Evolutionary conservation across 768 basidiomycete species (phyloP).

Genomic region (Trametes punicea): DNA sequence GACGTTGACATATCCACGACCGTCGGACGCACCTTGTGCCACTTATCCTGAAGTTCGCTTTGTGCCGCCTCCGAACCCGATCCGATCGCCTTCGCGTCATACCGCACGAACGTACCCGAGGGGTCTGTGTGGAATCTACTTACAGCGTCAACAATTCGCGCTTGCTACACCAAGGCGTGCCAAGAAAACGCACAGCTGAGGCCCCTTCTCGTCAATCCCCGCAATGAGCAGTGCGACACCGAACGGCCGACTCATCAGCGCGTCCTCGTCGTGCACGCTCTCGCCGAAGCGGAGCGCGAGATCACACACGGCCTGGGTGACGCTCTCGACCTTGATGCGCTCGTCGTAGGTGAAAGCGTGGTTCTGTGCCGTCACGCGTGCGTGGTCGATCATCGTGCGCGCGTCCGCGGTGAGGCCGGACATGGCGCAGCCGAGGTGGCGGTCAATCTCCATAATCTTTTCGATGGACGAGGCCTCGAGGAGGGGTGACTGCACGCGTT

Average conservation of each 20-base stretch:
- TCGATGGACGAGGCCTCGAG: conserved; percentile 95
- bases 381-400: conserved; percentile 99
- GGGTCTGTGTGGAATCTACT: conserved; percentile 95
- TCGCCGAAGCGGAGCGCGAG: conserved; percentile 95
- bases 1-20: background rate
- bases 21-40: conserved; percentile 83
- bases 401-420: conserved; percentile 96
- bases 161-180: background rate
- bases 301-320: conserved; percentile 97
- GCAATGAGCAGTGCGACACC: conserved; percentile 97
- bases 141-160: background rate
- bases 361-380: conserved; percentile 92
- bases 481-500: conserved; percentile 95
- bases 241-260: conserved; percentile 99
- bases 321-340: conserved; percentile 94
- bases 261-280: conserved; percentile 98
- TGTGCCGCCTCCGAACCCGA: conserved; percentile 98
- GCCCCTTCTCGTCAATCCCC: conserved; percentile 94
- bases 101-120: conserved; percentile 94
- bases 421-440: conserved; percentile 97
- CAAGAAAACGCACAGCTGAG: conserved; percentile 75
- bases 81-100: conserved; percentile 98
- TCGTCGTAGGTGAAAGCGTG: conserved; percentile 98
- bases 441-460: conserved; percentile 99
- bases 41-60: conserved; percentile 94